phyloP scores from a whole-genome alignment of 805 yeast genomes.

The Yamadazyma akitaensis region DNA sequence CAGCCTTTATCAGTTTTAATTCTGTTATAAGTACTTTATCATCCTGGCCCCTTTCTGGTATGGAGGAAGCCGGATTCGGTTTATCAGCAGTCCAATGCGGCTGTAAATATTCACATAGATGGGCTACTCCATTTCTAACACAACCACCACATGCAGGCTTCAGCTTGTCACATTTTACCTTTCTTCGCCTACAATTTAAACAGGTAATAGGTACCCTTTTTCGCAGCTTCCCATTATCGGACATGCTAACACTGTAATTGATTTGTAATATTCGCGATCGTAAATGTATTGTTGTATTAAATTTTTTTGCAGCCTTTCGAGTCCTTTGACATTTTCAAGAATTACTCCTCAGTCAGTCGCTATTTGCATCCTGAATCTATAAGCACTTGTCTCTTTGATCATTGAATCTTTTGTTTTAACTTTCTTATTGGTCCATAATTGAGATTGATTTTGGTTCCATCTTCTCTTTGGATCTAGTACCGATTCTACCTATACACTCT shows the following conservation, averaged over 20 bases:
- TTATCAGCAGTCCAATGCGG: constrained; percentile 32
- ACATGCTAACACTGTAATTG: constrained; percentile 29
- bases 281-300: too few species aligned
- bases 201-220: constrained; percentile 41
- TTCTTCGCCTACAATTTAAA: constrained; percentile 37
- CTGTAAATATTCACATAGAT: constrained; percentile 38
- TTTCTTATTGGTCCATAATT: too few species aligned
- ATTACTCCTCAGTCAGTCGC: too few species aligned
- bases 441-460: too few species aligned
- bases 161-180: constrained; percentile 43
- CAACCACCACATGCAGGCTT: constrained; percentile 43
- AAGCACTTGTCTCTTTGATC: too few species aligned
- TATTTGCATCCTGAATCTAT: too few species aligned
- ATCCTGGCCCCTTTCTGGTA: not conserved
- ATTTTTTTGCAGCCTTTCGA: too few species aligned
- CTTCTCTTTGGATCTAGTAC: too few species aligned
- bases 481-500: too few species aligned
- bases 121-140: constrained; percentile 37
- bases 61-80: constrained; percentile 1
- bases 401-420: too few species aligned
- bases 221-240: constrained; percentile 19
- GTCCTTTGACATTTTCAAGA: too few species aligned
- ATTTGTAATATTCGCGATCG: too few species aligned
- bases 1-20: constrained; percentile 15
- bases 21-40: constrained; percentile 14